A percentile compares a stretch with the other conserved stretches of the same genome.
Conservation (phyloP, 345 rosid species). For the Citrus cavaleriei region DNA sequence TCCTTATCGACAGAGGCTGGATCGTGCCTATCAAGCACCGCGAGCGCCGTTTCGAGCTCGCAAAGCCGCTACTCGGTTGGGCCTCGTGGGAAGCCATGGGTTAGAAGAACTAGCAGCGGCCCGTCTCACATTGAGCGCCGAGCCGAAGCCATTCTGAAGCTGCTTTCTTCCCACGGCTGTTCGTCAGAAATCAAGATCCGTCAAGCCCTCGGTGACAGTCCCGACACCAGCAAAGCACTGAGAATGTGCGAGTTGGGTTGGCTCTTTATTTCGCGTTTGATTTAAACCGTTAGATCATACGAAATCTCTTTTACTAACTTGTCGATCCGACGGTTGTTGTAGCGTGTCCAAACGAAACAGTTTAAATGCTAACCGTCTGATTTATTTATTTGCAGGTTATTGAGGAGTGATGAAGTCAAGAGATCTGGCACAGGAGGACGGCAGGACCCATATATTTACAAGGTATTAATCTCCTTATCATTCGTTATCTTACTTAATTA, state of each 20-base stretch:
- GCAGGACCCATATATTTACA: slow-evolving; percentile 72
- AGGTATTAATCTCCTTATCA: slow-evolving; percentile 31
- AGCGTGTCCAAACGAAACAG: background rate
- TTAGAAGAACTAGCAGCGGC: slow-evolving; percentile 23
- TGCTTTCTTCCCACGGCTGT: slow-evolving; percentile 54
- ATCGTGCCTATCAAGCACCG: slow-evolving; percentile 58
- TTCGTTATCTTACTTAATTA: background rate
- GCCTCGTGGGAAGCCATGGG: slow-evolving; percentile 15
- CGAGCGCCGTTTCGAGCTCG: slow-evolving; percentile 47
- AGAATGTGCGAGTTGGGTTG: slow-evolving; percentile 46
- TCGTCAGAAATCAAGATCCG: slow-evolving; percentile 75
- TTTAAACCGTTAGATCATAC: background rate
- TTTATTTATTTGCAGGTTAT: slow-evolving; percentile 40
- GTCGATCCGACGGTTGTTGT: background rate
- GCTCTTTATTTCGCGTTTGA: background rate
- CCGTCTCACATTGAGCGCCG: slow-evolving; percentile 48
- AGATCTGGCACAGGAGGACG: slow-evolving; percentile 85
- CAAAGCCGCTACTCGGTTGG: slow-evolving; percentile 18
- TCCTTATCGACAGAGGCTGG: slow-evolving; percentile 38
- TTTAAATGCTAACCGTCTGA: background rate
- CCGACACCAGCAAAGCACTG: slow-evolving; percentile 98
- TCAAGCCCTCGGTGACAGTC: slow-evolving; percentile 73
- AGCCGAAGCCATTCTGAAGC: slow-evolving; percentile 71
- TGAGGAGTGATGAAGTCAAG: slow-evolving; percentile 57
- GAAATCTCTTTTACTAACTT: background rate